Percentiles rank a stretch among this genome's conserved stretches.
Conservation (phyloP, 257 asterid genomes). For the Haberlea rhodopensis region DNA sequence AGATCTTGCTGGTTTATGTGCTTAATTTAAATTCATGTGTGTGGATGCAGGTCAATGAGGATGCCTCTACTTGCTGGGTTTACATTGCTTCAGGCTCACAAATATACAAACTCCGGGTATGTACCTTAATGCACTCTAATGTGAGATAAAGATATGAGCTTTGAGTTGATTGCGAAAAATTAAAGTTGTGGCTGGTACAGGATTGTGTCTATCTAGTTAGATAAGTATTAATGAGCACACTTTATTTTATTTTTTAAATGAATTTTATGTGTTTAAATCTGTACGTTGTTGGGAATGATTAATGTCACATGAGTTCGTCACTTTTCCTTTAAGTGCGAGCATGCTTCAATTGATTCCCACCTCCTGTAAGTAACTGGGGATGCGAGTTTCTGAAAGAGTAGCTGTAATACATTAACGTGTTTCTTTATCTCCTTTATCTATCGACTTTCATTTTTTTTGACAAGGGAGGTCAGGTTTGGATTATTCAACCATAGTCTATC, state of each 20-base stretch:
- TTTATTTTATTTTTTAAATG: background rate
- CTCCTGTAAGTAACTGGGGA: background rate
- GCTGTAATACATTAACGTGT: background rate
- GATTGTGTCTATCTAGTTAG: background rate
- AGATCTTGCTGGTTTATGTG: background rate
- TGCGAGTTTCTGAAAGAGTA: background rate
- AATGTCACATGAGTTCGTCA: too few relatives aligned
- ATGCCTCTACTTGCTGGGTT: slow-evolving; percentile 64
- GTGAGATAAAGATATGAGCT: background rate
- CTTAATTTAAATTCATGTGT: background rate
- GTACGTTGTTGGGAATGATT: too few relatives aligned
- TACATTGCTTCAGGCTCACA: slow-evolving; percentile 76
- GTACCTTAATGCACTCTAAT: slow-evolving; percentile 5
- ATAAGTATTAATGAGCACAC: background rate
- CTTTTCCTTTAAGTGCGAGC: background rate
- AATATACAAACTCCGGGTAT: slow-evolving; percentile 62
- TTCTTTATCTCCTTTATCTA: background rate
- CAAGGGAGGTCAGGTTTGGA: slow-evolving; percentile 1
- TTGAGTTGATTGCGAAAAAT: background rate
- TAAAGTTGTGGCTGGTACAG: background rate
- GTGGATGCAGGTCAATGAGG: slow-evolving; percentile 50
- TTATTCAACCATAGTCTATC: background rate
- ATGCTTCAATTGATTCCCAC: slow-evolving; percentile 2
- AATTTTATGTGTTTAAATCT: too few relatives aligned
- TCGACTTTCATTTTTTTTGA: background rate